Evolutionary conservation across 441 rosid genomes (phyloP).

Genomic region (Syzygium syzygioides): DNA sequence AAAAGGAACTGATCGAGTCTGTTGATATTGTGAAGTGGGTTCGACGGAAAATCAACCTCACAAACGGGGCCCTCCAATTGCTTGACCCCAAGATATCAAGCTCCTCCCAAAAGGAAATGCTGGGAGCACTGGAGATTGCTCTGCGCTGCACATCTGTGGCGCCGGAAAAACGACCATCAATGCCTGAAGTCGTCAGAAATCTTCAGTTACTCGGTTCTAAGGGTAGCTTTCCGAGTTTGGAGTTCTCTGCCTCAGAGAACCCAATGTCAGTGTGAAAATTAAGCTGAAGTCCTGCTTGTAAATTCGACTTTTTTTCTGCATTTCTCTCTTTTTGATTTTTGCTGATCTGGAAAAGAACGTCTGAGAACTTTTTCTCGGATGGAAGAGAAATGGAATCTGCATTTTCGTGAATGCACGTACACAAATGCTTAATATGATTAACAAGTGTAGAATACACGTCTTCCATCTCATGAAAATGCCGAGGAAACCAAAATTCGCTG

Average conservation of each 20-base stretch:
- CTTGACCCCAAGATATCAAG: slow-evolving; percentile 60
- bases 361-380: slow-evolving; percentile 6
- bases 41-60: slow-evolving; percentile 79
- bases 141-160: slow-evolving; percentile 62
- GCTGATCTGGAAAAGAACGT: neutral
- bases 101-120: slow-evolving; percentile 54
- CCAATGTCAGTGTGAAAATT: slow-evolving; percentile 35
- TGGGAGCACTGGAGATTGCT: slow-evolving; percentile 65
- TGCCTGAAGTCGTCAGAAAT: slow-evolving; percentile 57
- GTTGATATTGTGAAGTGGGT: slow-evolving; percentile 82
- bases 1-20: slow-evolving; percentile 32
- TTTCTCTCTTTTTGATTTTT: neutral
- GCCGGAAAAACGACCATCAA: slow-evolving; percentile 76
- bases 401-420: neutral
- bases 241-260: slow-evolving; percentile 22
- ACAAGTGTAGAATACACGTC: neutral
- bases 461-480: neutral
- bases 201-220: slow-evolving; percentile 43
- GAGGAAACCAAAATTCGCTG: neutral
- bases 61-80: slow-evolving; percentile 58
- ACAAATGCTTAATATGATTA: neutral
- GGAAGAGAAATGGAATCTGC: neutral
- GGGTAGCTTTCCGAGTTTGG: slow-evolving; percentile 14
- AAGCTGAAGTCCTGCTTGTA: slow-evolving; percentile 15
- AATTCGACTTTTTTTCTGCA: slow-evolving; percentile 15